Percentiles rank a stretch among this genome's conserved stretches.
phyloP scores from a whole-genome alignment of 331 rosid species.

The Telfairia occidentalis region DNA sequence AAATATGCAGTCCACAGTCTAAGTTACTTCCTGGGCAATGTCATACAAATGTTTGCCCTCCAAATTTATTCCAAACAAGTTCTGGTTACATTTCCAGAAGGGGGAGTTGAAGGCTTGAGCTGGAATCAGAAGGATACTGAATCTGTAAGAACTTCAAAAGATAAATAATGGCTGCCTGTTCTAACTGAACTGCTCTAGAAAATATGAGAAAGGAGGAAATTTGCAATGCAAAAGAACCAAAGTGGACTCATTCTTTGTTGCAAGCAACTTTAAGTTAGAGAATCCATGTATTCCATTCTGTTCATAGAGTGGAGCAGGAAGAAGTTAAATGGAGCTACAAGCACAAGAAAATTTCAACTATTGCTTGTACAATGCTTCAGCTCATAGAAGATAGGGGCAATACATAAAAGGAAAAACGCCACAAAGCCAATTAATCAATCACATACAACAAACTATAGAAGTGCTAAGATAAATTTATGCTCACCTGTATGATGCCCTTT shows the following conservation, averaged over 20 bases:
- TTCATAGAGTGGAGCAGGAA: neutral
- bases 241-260: neutral
- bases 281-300: neutral
- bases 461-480: neutral
- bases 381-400: neutral
- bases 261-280: neutral
- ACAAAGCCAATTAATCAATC: neutral
- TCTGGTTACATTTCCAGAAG: neutral
- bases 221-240: neutral
- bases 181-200: neutral
- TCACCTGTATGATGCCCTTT: conserved; percentile 85
- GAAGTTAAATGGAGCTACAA: neutral
- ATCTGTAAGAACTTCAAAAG: neutral
- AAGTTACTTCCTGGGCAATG: neutral
- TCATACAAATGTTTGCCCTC: neutral
- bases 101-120: neutral
- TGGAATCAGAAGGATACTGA: neutral
- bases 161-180: neutral
- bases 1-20: neutral
- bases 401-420: neutral
- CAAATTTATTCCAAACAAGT: neutral
- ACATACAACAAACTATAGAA: neutral
- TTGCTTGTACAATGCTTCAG: neutral
- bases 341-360: neutral
- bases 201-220: neutral